A percentile compares a stretch with the other conserved stretches of the same genome.
phyloP scores from a whole-genome alignment of 1,139 yeast genomes.

The Sugiyamaella novakii region DNA sequence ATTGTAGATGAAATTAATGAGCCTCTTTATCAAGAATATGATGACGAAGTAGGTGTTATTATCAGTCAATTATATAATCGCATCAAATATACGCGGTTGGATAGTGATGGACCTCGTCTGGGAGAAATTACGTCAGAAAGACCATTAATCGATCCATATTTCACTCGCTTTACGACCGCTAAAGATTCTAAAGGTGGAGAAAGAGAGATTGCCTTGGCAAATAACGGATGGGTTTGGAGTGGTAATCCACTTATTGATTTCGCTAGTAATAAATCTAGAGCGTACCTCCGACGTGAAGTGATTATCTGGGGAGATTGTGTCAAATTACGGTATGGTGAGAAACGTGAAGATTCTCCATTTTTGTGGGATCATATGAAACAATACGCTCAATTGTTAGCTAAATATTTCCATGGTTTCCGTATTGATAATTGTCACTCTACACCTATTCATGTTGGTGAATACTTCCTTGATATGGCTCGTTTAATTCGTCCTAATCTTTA shows the following conservation, averaged over 20 bases:
- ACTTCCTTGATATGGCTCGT: conserved; percentile 85
- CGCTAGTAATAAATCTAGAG: conserved; percentile 77
- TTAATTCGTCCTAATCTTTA: conserved; percentile 79
- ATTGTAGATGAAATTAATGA: conserved; percentile 77
- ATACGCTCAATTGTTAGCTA: conserved; percentile 76
- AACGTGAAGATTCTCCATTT: conserved; percentile 80
- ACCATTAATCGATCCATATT: conserved; percentile 85
- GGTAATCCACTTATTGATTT: conserved; percentile 92
- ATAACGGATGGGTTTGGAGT: conserved; percentile 99
- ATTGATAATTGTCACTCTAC: conserved; percentile 96
- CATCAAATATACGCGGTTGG: conserved; percentile 73
- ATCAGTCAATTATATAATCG: conserved; percentile 72
- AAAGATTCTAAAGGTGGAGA: conserved; percentile 48
- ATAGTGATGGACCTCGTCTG: conserved; percentile 73
- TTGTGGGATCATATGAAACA: conserved; percentile 87
- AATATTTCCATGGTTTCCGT: conserved; percentile 80
- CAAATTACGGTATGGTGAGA: conserved; percentile 79
- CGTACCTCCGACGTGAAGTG: conserved; percentile 87
- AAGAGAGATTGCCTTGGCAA: conserved; percentile 62
- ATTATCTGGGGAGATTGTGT: conserved; percentile 99
- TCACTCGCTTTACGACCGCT: conserved; percentile 61
- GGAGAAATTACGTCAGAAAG: conserved; percentile 58
- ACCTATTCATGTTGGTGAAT: conserved; percentile 92
- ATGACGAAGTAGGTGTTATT: conserved; percentile 67
- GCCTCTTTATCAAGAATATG: conserved; percentile 72